phyloP scores from a whole-genome alignment of 1,284 basidiomycete species.

The Amylostereum chailletii region DNA sequence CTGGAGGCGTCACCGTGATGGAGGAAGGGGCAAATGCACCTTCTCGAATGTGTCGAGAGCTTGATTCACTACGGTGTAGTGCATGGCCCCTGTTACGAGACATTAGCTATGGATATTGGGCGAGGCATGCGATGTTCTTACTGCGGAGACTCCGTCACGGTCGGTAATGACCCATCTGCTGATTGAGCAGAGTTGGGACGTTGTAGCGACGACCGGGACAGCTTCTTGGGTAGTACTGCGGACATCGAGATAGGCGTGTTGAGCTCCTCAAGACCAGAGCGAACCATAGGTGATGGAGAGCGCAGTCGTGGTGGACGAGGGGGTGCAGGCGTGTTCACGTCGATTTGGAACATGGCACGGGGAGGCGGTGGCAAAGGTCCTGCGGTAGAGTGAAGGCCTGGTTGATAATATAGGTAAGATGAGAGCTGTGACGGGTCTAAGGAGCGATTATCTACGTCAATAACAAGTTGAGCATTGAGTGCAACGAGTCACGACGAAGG shows the following conservation, averaged over 20 bases:
- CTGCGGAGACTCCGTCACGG: background rate
- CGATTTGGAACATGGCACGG: slow-evolving; percentile 40
- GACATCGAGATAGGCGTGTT: slow-evolving; percentile 6
- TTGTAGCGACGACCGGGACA: slow-evolving; percentile 2
- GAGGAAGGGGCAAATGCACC: slow-evolving; percentile 56
- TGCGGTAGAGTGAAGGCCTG: slow-evolving; percentile 59
- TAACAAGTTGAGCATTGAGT: no score
- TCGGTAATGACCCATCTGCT: background rate
- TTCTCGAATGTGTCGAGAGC: slow-evolving; percentile 43
- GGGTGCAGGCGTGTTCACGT: slow-evolving; percentile 37
- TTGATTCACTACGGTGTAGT: no score
- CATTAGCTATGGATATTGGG: no score
- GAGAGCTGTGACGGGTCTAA: slow-evolving; percentile 10
- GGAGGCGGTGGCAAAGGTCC: slow-evolving; percentile 66
- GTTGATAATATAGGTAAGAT: slow-evolving; percentile 52
- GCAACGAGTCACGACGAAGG: no score
- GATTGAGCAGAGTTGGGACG: background rate
- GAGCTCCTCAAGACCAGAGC: background rate
- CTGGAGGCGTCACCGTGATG: slow-evolving; percentile 24
- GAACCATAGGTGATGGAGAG: slow-evolving; percentile 33
- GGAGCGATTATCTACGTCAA: no score
- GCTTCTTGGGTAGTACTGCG: slow-evolving; percentile 3
- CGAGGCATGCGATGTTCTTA: background rate
- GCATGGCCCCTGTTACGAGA: no score
- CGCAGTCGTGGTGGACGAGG: slow-evolving; percentile 58